Evolutionary conservation across 2,329 filamentous ascomycete genomes (phyloP).

Genomic region (Xylariaceae sp.): DNA sequence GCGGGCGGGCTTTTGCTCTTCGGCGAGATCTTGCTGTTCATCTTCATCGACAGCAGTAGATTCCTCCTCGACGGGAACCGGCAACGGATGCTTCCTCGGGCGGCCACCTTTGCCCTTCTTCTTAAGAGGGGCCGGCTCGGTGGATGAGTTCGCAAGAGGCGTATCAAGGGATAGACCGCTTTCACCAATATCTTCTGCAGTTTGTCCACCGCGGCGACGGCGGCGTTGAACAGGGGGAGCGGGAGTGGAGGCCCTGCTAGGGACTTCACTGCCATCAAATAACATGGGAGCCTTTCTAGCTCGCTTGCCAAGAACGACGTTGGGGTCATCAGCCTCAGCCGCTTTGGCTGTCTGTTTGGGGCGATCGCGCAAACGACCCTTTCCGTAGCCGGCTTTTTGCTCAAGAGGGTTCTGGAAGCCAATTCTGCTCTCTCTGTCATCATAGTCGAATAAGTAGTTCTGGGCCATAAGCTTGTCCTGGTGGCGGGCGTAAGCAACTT

Average conservation of each 20-base stretch:
- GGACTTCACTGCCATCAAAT: constrained; percentile 48
- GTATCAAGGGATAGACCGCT: constrained; percentile 8
- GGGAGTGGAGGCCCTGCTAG: constrained; percentile 51
- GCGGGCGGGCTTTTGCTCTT: constrained; percentile 19
- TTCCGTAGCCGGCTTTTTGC: constrained; percentile 53
- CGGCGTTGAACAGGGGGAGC: constrained; percentile 28
- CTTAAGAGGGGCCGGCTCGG: constrained; percentile 23
- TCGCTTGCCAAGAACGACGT: constrained; percentile 49
- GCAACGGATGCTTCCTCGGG: constrained; percentile 27
- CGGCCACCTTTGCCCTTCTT: constrained; percentile 31
- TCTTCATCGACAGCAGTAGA: constrained; percentile 13
- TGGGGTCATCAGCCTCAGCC: constrained; percentile 47
- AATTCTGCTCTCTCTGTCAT: constrained; percentile 53
- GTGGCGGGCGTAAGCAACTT: constrained; percentile 41
- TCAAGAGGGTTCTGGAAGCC: constrained; percentile 56
- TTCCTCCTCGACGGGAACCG: constrained; percentile 19
- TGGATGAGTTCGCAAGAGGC: constrained; percentile 10
- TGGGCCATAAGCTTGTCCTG: constrained; percentile 58
- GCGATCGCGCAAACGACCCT: constrained; percentile 53
- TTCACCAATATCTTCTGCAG: constrained; percentile 23
- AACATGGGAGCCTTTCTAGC: constrained; percentile 48
- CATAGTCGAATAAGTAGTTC: constrained; percentile 59
- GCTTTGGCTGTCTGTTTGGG: constrained; percentile 56
- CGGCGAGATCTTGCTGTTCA: constrained; percentile 7
- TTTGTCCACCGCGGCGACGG: constrained; percentile 22